Evolutionary conservation across 202 grass and related monocot genomes (phyloP), one percentile per base, ranked within the genome.

Genomic region (Zizania palustris): DNA sequence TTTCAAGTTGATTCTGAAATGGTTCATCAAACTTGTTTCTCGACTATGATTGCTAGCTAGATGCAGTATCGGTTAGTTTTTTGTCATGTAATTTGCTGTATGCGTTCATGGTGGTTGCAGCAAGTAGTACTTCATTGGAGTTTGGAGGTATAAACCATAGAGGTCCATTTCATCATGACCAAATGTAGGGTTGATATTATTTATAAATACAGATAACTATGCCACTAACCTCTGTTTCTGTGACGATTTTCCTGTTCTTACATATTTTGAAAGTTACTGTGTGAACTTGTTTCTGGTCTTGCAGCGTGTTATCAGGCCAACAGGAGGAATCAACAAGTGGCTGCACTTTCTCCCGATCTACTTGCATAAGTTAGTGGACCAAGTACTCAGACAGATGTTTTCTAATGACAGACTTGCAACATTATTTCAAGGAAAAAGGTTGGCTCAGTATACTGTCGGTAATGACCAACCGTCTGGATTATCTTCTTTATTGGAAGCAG

Each of bases 301-400:
- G 13, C 72, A 98, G 91, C 80, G 74, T 41, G 81, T 85, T 70
- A 92, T 69, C 34, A 98, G 95, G 72, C 91, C 95, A 33, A 88
- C 86, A 86, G 91, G 95, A 76, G 87, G 95, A 72, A 80, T 98
- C 66, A 92, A 98, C 72, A 90, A 90, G 89, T 94, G 73, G 75
- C 80, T 98, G 50, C 85, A 82, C 4, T 98, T 93, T 82, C 85
- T 98, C 42, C 91, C 91, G 6, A 86, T 94, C 53, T 85, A 87
- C 50, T 69, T 94, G 56, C 95, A 92, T 59, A 88, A 86, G 74
- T 43, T 87, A 59, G 74, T 98, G 61, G 82, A 92, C 41, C 80
- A 80, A 34, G 53, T 88, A 80, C 80, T 94, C 63, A 70, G 67
- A 54, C 83, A 85, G 39, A 53, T 90, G 45, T 62, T 97, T 69